Conservation (phyloP, 169 alveolate species). For the Eimeria maxima region DNA sequence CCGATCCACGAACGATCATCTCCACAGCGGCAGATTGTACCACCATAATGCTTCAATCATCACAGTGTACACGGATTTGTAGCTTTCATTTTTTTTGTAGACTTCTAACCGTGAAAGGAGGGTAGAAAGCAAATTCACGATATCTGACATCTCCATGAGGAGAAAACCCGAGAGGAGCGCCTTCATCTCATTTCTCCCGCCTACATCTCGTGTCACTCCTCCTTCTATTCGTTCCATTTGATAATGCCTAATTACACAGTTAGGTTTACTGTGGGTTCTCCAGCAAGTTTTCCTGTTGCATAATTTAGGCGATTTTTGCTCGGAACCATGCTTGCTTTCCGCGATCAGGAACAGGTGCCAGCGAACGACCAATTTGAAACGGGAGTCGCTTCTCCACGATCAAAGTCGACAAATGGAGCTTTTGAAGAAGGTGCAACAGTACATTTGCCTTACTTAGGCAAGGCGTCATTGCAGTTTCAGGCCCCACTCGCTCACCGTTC, state of each 20-base stretch:
- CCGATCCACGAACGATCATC: too few species aligned
- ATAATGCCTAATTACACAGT: neutral
- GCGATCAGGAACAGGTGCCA: neutral
- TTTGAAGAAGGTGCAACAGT: neutral
- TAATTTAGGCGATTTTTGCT: neutral
- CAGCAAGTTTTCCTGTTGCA: neutral
- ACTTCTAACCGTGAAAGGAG: neutral
- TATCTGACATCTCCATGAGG: neutral
- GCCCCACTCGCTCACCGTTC: too few species aligned
- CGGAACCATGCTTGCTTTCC: neutral
- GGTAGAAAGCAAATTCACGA: neutral
- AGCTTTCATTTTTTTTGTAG: neutral
- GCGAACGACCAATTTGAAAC: neutral
- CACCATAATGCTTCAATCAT: neutral
- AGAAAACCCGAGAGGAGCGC: neutral
- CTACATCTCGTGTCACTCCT: neutral
- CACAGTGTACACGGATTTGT: neutral
- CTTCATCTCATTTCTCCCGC: neutral
- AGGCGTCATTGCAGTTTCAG: neutral
- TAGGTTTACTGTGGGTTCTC: neutral
- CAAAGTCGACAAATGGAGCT: neutral
- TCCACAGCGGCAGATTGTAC: too few species aligned
- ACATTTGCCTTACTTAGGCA: neutral
- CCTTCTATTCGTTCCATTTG: too few species aligned
- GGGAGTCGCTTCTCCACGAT: neutral